A percentile compares a stretch with the other conserved stretches of the same genome.
Evolutionary conservation across 2,329 filamentous ascomycete genomes (phyloP).

Genomic region (Zymoseptoria brevis): DNA sequence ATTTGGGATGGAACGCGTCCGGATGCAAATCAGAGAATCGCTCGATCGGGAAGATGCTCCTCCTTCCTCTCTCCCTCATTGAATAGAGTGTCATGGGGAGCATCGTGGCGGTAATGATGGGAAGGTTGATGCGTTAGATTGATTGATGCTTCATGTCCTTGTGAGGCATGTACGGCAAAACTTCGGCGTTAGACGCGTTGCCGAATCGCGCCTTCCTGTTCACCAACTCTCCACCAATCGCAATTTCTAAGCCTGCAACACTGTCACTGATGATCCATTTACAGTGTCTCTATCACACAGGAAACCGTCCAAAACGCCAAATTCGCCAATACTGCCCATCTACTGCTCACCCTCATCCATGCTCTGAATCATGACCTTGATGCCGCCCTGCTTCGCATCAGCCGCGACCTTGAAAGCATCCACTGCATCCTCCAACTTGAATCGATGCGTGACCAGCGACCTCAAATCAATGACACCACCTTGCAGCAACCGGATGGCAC

Average conservation of each 20-base stretch:
- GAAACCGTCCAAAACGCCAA: neutral
- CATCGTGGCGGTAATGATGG: neutral
- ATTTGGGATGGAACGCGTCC: neutral
- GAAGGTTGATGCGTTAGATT: neutral
- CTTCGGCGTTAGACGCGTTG: neutral
- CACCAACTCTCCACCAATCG: neutral
- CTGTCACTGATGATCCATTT: neutral
- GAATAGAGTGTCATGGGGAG: too few species aligned
- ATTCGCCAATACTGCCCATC: neutral
- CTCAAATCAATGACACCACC: slow-evolving; percentile 74
- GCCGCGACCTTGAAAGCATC: slow-evolving; percentile 85
- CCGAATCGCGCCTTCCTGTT: neutral
- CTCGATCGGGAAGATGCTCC: neutral
- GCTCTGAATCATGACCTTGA: slow-evolving; percentile 93
- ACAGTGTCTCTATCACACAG: neutral
- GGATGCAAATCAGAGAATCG: neutral
- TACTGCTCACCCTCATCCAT: slow-evolving; percentile 32
- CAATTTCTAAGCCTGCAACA: neutral
- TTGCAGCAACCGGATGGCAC: slow-evolving; percentile 79
- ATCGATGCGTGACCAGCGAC: slow-evolving; percentile 82
- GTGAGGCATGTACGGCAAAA: neutral
- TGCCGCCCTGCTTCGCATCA: slow-evolving; percentile 85
- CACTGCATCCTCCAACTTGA: slow-evolving; percentile 73
- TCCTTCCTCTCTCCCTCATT: neutral
- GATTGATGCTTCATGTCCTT: neutral